Evolutionary conservation across 2,329 filamentous ascomycete genomes (phyloP), one percentile per base, ranked within the genome.

Genomic region (Hortaea sp.): DNA sequence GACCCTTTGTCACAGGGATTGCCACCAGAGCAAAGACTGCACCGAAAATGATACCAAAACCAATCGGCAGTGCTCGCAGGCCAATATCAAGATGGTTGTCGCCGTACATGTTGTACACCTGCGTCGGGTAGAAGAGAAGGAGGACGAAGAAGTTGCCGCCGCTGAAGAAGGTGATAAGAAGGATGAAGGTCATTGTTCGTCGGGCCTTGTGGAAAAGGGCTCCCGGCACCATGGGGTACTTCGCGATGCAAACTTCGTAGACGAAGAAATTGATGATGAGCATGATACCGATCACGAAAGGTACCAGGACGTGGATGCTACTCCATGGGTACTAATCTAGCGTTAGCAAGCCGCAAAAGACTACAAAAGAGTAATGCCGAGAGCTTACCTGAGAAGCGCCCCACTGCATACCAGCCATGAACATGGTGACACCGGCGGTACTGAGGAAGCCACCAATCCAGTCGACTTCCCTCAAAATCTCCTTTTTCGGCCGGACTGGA

Each of bases 21-120:
- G 82, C 66, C 50, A 71, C 69, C 1, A 84, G 69, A 2, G 76
- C 73, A 50, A 82, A 68, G 45, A 74, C 73, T 27, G 80, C 79
- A 9, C 82, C 82, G 31, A 64, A 64, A 31, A 84, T 69, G 56
- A 84, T 81, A 27, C 74, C 73, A 49, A 84, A 78, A 1, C 78
- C 80, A 50, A 84, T 73, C 1, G 81, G 81, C 5, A 85, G 62
- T 37, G 77, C 78, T 47, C 81, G 74, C 48, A 85, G 64, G n/a
- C 82, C 82, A 45, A 84, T 74, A 20, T 70, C 72, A 12, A 81
- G 62, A 0, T 80, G 79, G 51, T 83, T 77, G 52, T 82, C 53
- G 30, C 77, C 77, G 57, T 82, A 82, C 7, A 82, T 74, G 52
- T 82, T 82, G 65, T 77, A 81, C 1, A 76, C 73, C 60, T 83